phyloP scores from a whole-genome alignment of 2,329 filamentous ascomycete genomes.

The Ophiosphaerella korrae region DNA sequence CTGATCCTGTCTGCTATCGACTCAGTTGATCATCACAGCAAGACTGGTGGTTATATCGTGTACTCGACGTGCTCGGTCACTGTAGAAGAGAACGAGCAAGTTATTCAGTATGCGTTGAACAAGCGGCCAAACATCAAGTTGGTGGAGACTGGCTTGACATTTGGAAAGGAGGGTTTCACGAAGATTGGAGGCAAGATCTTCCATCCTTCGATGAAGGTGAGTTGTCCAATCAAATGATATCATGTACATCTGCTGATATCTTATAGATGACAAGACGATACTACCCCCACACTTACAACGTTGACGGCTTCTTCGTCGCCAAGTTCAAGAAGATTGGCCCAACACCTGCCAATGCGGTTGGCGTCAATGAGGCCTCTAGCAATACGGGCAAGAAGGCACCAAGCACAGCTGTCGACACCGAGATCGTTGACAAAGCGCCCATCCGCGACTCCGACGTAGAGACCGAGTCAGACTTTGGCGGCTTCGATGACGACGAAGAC shows the following conservation, averaged over 20 bases:
- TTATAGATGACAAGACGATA: constrained; percentile 39
- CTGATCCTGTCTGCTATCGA: constrained; percentile 91
- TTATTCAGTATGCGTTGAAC: constrained; percentile 89
- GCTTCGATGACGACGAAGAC: constrained; percentile 58
- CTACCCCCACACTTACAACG: constrained; percentile 52
- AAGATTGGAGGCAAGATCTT: constrained; percentile 91
- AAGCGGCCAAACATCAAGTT: constrained; percentile 93
- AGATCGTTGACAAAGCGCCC: constrained; percentile 71
- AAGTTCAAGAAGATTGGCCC: constrained; percentile 94
- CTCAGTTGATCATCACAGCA: constrained; percentile 86
- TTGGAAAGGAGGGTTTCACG: constrained; percentile 91
- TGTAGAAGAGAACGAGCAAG: constrained; percentile 90
- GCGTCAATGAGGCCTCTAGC: constrained; percentile 29
- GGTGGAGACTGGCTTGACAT: constrained; percentile 86
- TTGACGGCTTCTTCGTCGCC: constrained; percentile 97
- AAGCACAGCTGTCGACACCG: constrained; percentile 49
- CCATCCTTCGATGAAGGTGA: constrained; percentile 80
- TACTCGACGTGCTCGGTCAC: constrained; percentile 97
- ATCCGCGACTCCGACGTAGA: constrained; percentile 56
- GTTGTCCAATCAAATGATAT: constrained; percentile 39
- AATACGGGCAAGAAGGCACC: constrained; percentile 45
- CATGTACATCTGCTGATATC: constrained; percentile 60
- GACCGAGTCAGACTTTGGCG: constrained; percentile 52
- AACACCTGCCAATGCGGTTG: constrained; percentile 66
- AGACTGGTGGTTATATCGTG: constrained; percentile 92